Percentiles rank a stretch among this genome's conserved stretches.
Conservation (phyloP, 495 filamentous ascomycete genomes). For the Cetradonia linearis region DNA sequence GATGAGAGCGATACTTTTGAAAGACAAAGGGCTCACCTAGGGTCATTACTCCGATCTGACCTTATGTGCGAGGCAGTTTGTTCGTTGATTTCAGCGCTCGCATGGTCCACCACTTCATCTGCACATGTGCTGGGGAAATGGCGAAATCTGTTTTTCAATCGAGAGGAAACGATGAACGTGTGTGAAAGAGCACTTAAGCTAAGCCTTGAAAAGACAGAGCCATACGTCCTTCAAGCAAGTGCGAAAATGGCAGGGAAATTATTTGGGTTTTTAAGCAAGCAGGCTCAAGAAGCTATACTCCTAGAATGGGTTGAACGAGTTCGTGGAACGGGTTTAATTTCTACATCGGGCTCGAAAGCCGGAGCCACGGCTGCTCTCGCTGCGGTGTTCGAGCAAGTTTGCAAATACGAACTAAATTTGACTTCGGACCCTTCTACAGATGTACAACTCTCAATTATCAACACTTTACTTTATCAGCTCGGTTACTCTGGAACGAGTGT, state of each 20-base stretch:
- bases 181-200: not conserved
- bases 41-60: constrained; percentile 1
- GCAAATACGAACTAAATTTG: not conserved
- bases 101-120: not conserved
- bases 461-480: constrained; percentile 1
- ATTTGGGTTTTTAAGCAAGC: not conserved
- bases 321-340: not conserved
- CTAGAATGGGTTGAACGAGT: not conserved
- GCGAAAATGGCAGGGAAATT: not conserved
- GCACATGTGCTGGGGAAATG: not conserved
- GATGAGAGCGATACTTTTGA: too few species aligned
- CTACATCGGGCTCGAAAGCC: not conserved
- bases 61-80: constrained; percentile 10
- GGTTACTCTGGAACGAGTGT: not conserved
- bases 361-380: constrained; percentile 4
- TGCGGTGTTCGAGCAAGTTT: constrained; percentile 7
- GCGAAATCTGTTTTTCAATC: not conserved
- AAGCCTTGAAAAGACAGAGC: constrained; percentile 5
- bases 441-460: not conserved
- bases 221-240: not conserved
- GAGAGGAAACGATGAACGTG: not conserved
- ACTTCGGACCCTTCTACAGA: not conserved
- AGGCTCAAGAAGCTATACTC: not conserved
- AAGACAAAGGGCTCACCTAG: not conserved
- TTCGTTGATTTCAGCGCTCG: constrained; percentile 13